Evolutionary conservation across 306 rosid genomes (phyloP).

Genomic region (Delonix regia): DNA sequence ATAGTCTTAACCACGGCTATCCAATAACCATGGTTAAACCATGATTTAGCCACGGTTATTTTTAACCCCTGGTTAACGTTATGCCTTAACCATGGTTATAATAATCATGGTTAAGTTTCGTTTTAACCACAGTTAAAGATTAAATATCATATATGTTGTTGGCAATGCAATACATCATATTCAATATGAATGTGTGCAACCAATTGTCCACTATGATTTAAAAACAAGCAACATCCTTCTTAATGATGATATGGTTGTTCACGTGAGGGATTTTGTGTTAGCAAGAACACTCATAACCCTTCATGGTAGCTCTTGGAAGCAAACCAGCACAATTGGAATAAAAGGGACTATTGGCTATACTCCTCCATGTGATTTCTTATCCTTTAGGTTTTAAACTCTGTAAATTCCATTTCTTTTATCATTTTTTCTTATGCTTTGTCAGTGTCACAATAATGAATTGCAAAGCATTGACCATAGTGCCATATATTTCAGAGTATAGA

Average conservation of each 20-base stretch:
- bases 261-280: background rate
- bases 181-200: constrained; percentile 1
- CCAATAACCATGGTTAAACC: no score
- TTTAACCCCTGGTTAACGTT: no score
- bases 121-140: no score
- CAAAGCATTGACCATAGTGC: background rate
- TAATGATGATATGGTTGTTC: background rate
- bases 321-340: background rate
- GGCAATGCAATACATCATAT: background rate
- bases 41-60: no score
- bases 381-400: background rate
- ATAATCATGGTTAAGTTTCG: no score
- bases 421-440: background rate
- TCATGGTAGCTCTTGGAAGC: background rate
- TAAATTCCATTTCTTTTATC: background rate
- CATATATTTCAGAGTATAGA: background rate
- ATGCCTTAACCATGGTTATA: no score
- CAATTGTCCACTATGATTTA: background rate
- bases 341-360: constrained; percentile 23
- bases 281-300: background rate
- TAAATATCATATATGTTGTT: background rate
- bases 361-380: constrained; percentile 8
- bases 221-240: constrained; percentile 8
- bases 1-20: no score
- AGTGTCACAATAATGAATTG: background rate